These are phyloP conservation scores for Pyrenophora seminiperda DNA, from an alignment of 2,329 filamentous ascomycete species.

Conservation along the genomic window DNA sequence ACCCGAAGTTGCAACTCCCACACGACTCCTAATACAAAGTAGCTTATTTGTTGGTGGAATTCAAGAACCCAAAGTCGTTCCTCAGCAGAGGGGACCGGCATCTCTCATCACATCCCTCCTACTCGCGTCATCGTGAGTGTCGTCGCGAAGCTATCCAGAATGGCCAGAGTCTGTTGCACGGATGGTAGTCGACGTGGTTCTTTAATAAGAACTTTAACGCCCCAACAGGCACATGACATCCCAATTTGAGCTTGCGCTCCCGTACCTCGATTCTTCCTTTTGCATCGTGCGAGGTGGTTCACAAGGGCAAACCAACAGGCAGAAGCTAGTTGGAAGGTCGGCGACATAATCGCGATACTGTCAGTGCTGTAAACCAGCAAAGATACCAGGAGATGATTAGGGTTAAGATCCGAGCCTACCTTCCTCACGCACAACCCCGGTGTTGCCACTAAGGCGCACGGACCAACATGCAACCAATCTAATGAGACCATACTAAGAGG, in stretches of 20 bases:
- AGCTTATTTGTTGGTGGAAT: conserved; percentile 22
- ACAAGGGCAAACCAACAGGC: conserved; percentile 26
- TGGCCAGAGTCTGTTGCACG: conserved; percentile 75
- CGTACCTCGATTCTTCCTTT: conserved; percentile 55
- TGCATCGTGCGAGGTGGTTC: conserved; percentile 25
- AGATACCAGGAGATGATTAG: conserved; percentile 78
- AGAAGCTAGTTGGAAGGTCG: conserved; percentile 66
- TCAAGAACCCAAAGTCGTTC: conserved; percentile 59
- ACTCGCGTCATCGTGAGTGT: conserved; percentile 45
- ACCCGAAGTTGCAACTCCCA: conserved; percentile 46
- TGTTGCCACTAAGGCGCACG: conserved; percentile 47
- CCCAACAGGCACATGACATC: conserved; percentile 74
- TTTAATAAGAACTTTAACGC: conserved; percentile 72
- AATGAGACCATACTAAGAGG: conserved; percentile 63
- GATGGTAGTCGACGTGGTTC: conserved; percentile 76
- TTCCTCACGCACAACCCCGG: conserved; percentile 54
- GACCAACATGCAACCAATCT: conserved; percentile 49
- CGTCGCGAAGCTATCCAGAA: conserved; percentile 60
- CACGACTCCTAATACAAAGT: conserved; percentile 16
- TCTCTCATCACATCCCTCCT: conserved; percentile 58
- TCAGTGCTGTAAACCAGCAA: conserved; percentile 45
- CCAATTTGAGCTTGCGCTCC: conserved; percentile 56
- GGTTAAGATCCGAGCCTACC: conserved; percentile 93
- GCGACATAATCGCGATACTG: conserved; percentile 63
- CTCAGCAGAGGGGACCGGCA: conserved; percentile 56